Evolutionary conservation across 148 eudicot genomes (phyloP), one percentile per base, ranked within the genome.

Genomic region (Chenopodium album): DNA sequence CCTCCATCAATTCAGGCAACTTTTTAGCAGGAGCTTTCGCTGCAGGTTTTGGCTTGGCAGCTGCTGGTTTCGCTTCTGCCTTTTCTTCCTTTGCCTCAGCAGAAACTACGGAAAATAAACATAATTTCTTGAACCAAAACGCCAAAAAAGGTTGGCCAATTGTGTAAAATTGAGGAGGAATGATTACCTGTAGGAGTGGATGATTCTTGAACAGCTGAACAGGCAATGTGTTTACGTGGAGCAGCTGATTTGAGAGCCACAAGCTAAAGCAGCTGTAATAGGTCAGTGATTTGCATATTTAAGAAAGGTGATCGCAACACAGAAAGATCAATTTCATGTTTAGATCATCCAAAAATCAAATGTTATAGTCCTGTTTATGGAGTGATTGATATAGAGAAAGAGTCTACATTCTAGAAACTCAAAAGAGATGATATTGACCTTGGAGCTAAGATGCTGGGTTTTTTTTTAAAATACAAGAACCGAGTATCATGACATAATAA

Each of bases 171-270:
- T 26, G 11, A 32, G 19, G 28, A 32, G 60, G 76, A 26, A 11
- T 47, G 52, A 34, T 77, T 85, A 91, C 94, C 96, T 26, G 90
- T 82, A 52, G 97, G 87, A 62, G 93, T 86, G 54, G 98, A 89
- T 81, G 96, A 92, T 87, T 94, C 96, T 91, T 92, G 95, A 44
- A 93, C 89, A 54, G 98, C 93, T 19, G 88, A 91, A 82, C 96
- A 94, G 20, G 78, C 87, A 66, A 86, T 75, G 41, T 46, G 80
- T 73, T 80, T 80, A 48, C 87, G 84, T 20, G 76, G 82, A 69
- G 71, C 78, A 69, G 79, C 80, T 75, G 83, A 81, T 85, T 88
- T 91, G 78, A 83, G 73, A 76, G 76, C 78, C 71, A 85, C 81
- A 86, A 88, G 89, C 82, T 87, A 73, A n/a, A 80, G 47, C 80